Evolutionary conservation across 805 yeast species (phyloP), one percentile per base, ranked within the genome.

Genomic region (Barnettozyma botsteinii): DNA sequence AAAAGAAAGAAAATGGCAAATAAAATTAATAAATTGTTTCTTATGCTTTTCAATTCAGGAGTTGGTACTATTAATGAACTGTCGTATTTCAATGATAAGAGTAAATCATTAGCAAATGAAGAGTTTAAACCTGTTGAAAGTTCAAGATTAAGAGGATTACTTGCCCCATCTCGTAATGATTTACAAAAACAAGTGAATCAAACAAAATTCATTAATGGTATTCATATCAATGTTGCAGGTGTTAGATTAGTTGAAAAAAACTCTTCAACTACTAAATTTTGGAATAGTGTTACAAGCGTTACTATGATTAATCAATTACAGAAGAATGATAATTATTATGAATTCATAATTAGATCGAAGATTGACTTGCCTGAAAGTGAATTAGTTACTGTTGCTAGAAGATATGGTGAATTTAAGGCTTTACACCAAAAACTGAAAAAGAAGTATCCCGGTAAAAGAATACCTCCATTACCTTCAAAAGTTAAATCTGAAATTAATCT

Each of bases 31-130:
- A 73, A 81, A 30, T 65, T 85, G 36, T 59, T 88, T 15, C 60
- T 84, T 21, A 65, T 87, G 53, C 67, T 86, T 47, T 84, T 77
- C 62, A 85, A 85, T 50, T 81, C 95, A 0, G 83, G 88, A 26
- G 56, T 89, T 13, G 77, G 79, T 5, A 75, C 89, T 3, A 57
- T 63, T 1, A 67, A 76, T 40, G 91, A 84, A 49, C 52, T 69
- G 13, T 60, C 53, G 10, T 83, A 82, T 48, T 67, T 61, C 40
- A 43, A 47, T 23, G 50, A 53, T n/a, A 62, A 60, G 37, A 63
- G 66, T 34, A 11, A 21, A 8, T 15, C 13, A 11, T 48, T 51
- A 14, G 56, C 49, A 12, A 41, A 60, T 10, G 57, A 49, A 24
- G 56, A 35, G 24, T 56, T 45, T 37, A 31, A 37, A 14, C 31